phyloP scores from a whole-genome alignment of 805 yeast genomes.

The Brettanomyces naardenensis region DNA sequence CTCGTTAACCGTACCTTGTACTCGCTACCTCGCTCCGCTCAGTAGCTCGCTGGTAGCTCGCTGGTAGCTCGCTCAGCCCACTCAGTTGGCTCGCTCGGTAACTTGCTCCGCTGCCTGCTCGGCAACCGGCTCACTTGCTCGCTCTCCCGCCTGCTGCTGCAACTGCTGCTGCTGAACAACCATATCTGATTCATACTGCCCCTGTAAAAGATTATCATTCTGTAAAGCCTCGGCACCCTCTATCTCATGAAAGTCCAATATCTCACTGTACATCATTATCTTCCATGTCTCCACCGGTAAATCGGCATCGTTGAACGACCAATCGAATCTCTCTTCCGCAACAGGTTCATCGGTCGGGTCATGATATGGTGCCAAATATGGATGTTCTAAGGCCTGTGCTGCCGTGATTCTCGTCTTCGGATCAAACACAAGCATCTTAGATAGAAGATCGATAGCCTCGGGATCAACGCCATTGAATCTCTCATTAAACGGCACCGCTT shows the following conservation, averaged over 20 bases:
- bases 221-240: conserved; percentile 34
- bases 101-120: too few species aligned
- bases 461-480: conserved; percentile 75
- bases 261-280: conserved; percentile 98
- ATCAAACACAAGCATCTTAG: conserved; percentile 89
- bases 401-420: conserved; percentile 94
- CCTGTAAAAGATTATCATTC: conserved; percentile 9
- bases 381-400: conserved; percentile 81
- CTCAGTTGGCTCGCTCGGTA: too few species aligned
- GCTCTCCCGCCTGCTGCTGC: conserved; percentile 6
- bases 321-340: conserved; percentile 87
- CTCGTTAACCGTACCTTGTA: too few species aligned
- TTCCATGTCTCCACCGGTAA: conserved; percentile 97
- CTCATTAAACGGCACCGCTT: conserved; percentile 81
- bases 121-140: too few species aligned
- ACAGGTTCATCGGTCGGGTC: conserved; percentile 97
- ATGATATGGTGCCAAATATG: conserved; percentile 90
- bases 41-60: too few species aligned
- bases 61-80: too few species aligned
- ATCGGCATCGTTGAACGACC: conserved; percentile 98
- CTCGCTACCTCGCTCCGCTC: too few species aligned
- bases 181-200: conserved; percentile 14
- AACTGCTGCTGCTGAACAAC: conserved; percentile 18
- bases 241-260: conserved; percentile 90
- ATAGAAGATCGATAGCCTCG: conserved; percentile 80